Conservation (phyloP, 768 basidiomycete species). For the Plicaturopsis crispa region DNA sequence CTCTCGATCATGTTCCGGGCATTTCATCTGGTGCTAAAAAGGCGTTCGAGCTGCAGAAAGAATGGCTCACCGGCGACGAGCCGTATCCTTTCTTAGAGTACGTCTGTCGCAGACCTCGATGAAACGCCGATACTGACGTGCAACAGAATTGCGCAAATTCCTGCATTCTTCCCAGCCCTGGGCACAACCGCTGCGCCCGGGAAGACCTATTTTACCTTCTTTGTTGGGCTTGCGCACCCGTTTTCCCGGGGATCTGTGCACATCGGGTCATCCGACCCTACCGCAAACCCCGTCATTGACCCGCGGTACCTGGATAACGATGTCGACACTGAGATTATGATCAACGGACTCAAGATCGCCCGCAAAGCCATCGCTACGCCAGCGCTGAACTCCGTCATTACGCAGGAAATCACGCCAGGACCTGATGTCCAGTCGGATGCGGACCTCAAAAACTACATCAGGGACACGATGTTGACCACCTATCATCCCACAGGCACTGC, state of each 20-base stretch:
- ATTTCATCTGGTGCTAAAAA: constrained; percentile 5
- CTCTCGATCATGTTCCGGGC: background rate
- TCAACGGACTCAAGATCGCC: constrained; percentile 8
- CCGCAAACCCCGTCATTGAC: constrained; percentile 35
- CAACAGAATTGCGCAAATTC: constrained; percentile 16
- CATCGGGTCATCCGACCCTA: constrained; percentile 32
- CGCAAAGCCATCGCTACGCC: constrained; percentile 1
- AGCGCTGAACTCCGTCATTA: background rate
- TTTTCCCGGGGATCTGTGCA: constrained; percentile 39
- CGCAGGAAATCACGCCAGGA: constrained; percentile 21
- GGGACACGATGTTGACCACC: constrained; percentile 3
- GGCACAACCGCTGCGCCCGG: constrained; percentile 18
- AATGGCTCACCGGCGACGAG: constrained; percentile 6
- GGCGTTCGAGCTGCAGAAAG: constrained; percentile 1
- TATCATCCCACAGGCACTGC: constrained; percentile 24
- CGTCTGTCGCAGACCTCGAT: constrained; percentile 16
- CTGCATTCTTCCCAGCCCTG: constrained; percentile 22
- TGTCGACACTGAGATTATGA: constrained; percentile 14
- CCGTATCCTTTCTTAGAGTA: constrained; percentile 13
- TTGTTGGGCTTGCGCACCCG: constrained; percentile 31
- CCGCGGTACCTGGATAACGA: constrained; percentile 29
- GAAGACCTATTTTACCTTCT: constrained; percentile 27
- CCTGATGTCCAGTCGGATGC: constrained; percentile 16
- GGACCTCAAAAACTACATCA: constrained; percentile 15
- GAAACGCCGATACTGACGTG: constrained; percentile 1